Conservation (phyloP, 2,329 filamentous ascomycete species). For the Talaromyces sp. region DNA sequence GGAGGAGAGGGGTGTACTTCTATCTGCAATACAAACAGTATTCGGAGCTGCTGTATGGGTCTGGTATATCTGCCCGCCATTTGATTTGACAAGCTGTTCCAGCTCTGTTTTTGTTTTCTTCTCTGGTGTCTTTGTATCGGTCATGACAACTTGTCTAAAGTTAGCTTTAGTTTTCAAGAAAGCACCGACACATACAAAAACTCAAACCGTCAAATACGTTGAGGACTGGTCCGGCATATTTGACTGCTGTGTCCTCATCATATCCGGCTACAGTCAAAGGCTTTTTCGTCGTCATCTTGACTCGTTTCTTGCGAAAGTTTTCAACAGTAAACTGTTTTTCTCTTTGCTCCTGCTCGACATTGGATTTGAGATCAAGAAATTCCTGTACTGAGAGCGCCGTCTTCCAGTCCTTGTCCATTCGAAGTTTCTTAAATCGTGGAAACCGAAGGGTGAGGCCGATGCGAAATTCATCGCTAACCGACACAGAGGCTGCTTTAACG, state of each 20-base stretch:
- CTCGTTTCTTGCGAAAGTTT: slow-evolving; percentile 57
- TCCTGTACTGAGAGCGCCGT: slow-evolving; percentile 71
- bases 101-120: slow-evolving; percentile 75
- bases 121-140: slow-evolving; percentile 61
- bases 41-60: slow-evolving; percentile 56
- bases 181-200: slow-evolving; percentile 52
- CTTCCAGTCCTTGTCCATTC: slow-evolving; percentile 80
- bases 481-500: slow-evolving; percentile 79
- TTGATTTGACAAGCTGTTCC: slow-evolving; percentile 72
- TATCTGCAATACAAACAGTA: slow-evolving; percentile 73
- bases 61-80: slow-evolving; percentile 76
- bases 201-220: slow-evolving; percentile 68
- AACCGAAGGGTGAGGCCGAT: slow-evolving; percentile 76
- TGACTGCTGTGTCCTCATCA: slow-evolving; percentile 43
- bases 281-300: slow-evolving; percentile 56
- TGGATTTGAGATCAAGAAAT: slow-evolving; percentile 64
- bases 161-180: background rate
- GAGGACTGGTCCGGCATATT: slow-evolving; percentile 54
- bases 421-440: slow-evolving; percentile 76
- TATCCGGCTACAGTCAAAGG: slow-evolving; percentile 69
- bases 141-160: slow-evolving; percentile 56
- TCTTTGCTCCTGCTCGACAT: slow-evolving; percentile 63
- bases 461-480: slow-evolving; percentile 70
- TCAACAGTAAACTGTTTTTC: slow-evolving; percentile 72
- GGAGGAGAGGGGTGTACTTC: slow-evolving; percentile 42